Evolutionary conservation across 352 stramenopile species (phyloP).

Genomic region (Phytophthora melonis): DNA sequence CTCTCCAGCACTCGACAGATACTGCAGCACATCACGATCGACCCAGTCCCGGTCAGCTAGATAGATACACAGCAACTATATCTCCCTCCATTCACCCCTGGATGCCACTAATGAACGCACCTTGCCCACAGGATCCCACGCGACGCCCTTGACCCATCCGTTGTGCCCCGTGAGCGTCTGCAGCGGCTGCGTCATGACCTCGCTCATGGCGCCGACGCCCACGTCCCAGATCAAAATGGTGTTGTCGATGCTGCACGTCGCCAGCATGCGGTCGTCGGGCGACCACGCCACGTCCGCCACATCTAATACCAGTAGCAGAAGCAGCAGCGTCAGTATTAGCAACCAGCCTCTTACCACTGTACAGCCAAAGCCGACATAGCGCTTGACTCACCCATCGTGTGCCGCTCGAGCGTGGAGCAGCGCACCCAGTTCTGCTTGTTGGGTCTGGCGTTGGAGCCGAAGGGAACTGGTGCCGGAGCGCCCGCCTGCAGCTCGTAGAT

Average conservation of each 20-base stretch:
- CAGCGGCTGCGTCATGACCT: slow-evolving; percentile 85
- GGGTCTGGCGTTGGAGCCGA: slow-evolving; percentile 77
- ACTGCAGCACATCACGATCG: slow-evolving; percentile 40
- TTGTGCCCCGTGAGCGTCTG: slow-evolving; percentile 83
- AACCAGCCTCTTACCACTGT: background rate
- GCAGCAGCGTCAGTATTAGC: slow-evolving; percentile 8
- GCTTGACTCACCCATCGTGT: slow-evolving; percentile 75
- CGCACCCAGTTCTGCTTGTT: slow-evolving; percentile 91
- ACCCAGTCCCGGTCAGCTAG: background rate
- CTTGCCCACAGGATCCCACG: slow-evolving; percentile 89
- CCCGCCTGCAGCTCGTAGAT: slow-evolving; percentile 84
- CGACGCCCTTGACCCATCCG: slow-evolving; percentile 89
- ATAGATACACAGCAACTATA: background rate
- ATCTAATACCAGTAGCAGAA: slow-evolving; percentile 48
- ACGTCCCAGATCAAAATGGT: slow-evolving; percentile 90
- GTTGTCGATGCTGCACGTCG: slow-evolving; percentile 92
- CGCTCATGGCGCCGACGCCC: slow-evolving; percentile 51
- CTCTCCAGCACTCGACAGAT: slow-evolving; percentile 86
- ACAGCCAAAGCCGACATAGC: background rate
- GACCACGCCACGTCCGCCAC: slow-evolving; percentile 90
- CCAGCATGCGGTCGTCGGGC: slow-evolving; percentile 86
- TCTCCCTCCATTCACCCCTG: background rate
- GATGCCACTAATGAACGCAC: slow-evolving; percentile 22
- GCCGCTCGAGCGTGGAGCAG: slow-evolving; percentile 81
- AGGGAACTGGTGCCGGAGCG: slow-evolving; percentile 69